phyloP scores from a whole-genome alignment of 2,329 filamentous ascomycete species.

The Beauveria medogensis region DNA sequence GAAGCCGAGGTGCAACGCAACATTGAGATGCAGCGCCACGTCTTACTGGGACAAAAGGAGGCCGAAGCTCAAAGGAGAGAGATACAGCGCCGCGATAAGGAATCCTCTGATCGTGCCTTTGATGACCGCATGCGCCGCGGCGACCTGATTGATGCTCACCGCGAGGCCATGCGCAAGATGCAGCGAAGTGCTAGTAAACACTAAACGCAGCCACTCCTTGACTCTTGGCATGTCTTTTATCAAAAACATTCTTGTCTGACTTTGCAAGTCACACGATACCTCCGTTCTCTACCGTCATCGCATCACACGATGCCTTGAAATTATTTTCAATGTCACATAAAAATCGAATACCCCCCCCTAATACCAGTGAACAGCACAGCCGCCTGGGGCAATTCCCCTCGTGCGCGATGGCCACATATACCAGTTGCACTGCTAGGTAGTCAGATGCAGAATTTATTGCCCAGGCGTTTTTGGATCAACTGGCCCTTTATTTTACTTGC shows the following conservation, averaged over 20 bases:
- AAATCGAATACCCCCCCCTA: neutral
- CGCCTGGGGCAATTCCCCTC: neutral
- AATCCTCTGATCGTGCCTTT: constrained; percentile 54
- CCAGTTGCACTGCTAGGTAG: neutral
- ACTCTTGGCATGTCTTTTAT: neutral
- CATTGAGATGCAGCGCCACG: constrained; percentile 46
- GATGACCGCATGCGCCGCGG: constrained; percentile 70
- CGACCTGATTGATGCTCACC: constrained; percentile 67
- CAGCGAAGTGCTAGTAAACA: constrained; percentile 41
- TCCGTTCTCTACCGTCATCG: neutral
- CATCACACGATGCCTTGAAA: neutral
- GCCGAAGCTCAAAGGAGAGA: constrained; percentile 53
- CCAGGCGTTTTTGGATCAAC: neutral
- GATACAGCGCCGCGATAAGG: constrained; percentile 47
- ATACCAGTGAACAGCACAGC: neutral
- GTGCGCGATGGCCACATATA: neutral
- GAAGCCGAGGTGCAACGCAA: constrained; percentile 36
- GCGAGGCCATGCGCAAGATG: constrained; percentile 73
- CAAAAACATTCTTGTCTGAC: neutral
- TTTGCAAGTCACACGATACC: neutral
- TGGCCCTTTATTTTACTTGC: neutral
- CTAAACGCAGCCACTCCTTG: neutral
- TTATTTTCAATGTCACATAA: neutral
- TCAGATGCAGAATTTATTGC: neutral
- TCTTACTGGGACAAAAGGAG: constrained; percentile 54